Conservation (phyloP, 371 early-diverging fungal species). For the Mortierella sp. region DNA sequence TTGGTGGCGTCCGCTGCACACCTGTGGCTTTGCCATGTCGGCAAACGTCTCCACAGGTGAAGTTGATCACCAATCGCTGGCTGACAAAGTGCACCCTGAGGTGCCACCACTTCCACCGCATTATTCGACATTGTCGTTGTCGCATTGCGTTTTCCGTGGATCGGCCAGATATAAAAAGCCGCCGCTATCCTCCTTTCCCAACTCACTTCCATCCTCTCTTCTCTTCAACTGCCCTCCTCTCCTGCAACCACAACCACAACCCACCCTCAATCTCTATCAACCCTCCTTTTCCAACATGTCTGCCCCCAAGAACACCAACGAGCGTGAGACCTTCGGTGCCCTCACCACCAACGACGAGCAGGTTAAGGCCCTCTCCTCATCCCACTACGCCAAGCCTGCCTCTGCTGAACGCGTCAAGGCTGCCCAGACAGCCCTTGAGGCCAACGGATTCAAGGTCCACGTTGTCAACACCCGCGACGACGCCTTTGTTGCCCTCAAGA, state of each 20-base stretch:
- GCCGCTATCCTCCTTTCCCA: too few species aligned
- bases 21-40: too few species aligned
- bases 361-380: slow-evolving; percentile 15
- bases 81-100: too few species aligned
- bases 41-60: too few species aligned
- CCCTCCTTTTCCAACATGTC: slow-evolving; percentile 10
- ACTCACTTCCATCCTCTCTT: too few species aligned
- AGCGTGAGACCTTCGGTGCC: slow-evolving; percentile 33
- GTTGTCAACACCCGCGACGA: slow-evolving; percentile 34
- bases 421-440: slow-evolving; percentile 55
- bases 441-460: slow-evolving; percentile 50
- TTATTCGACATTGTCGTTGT: too few species aligned
- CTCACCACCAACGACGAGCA: slow-evolving; percentile 35
- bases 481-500: slow-evolving; percentile 54
- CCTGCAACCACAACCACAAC: neutral
- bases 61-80: too few species aligned
- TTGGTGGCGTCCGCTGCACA: too few species aligned
- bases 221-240: neutral
- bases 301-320: slow-evolving; percentile 42
- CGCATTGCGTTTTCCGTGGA: too few species aligned
- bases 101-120: too few species aligned
- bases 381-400: slow-evolving; percentile 49
- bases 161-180: too few species aligned
- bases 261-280: too few species aligned
- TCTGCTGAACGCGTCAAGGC: slow-evolving; percentile 46